Conservation (phyloP, 2,329 filamentous ascomycete genomes). For the Colletotrichum sp. region DNA sequence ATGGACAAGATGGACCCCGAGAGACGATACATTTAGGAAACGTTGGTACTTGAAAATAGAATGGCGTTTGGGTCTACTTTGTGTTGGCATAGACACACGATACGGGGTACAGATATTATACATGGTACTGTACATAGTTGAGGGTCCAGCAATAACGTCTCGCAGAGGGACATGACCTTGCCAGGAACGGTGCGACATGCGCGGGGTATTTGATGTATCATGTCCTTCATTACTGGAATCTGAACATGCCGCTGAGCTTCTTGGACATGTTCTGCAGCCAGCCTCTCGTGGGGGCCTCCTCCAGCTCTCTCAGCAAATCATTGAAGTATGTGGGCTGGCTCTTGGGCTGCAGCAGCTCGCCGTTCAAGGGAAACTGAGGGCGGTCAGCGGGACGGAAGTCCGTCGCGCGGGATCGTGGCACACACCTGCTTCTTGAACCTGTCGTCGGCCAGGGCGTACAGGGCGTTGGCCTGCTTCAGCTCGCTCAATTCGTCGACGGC, state of each 20-base stretch:
- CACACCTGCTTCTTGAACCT: conserved; percentile 62
- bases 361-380: conserved; percentile 41
- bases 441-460: conserved; percentile 64
- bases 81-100: conserved; percentile 19
- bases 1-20: conserved; percentile 83
- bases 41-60: neutral
- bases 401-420: neutral
- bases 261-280: conserved; percentile 58
- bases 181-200: neutral
- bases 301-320: conserved; percentile 65
- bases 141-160: neutral
- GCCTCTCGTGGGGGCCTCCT: conserved; percentile 64
- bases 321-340: conserved; percentile 70
- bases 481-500: conserved; percentile 51
- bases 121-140: conserved; percentile 15
- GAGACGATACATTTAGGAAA: conserved; percentile 74
- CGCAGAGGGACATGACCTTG: neutral
- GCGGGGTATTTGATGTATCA: neutral
- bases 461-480: conserved; percentile 61
- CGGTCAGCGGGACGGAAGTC: neutral
- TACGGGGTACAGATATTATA: conserved; percentile 23
- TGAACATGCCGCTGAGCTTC: conserved; percentile 63
- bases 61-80: neutral
- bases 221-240: conserved; percentile 50
- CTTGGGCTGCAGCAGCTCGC: conserved; percentile 58